Evolutionary conservation across 768 basidiomycete genomes (phyloP).

Genomic region (Xanthoconium purpureum): DNA sequence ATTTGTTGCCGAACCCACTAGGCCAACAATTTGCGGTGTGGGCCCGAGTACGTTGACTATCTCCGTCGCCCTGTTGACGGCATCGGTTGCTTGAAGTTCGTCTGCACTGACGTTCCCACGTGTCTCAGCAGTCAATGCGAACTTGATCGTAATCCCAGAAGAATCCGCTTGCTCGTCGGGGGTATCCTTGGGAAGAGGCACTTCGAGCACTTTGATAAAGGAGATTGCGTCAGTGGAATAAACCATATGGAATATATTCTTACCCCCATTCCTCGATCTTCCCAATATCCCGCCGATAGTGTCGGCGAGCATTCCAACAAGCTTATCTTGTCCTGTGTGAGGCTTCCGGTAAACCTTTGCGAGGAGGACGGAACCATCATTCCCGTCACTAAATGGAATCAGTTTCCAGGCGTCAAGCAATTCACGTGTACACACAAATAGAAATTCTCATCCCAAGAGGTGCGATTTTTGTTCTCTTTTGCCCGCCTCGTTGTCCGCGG

Average conservation of each 20-base stretch:
- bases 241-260: not conserved
- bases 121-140: slow-evolving; percentile 2
- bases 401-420: not conserved
- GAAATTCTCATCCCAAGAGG: slow-evolving; percentile 11
- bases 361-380: slow-evolving; percentile 9
- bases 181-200: not conserved
- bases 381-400: slow-evolving; percentile 11
- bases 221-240: not conserved
- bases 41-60: not conserved
- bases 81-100: slow-evolving; percentile 15
- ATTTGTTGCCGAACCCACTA: not conserved
- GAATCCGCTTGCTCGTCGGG: not conserved
- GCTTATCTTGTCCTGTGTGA: not conserved
- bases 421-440: slow-evolving; percentile 14
- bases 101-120: not conserved
- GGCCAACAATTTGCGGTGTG: not conserved
- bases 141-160: slow-evolving; percentile 12
- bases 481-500: slow-evolving; percentile 11
- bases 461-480: slow-evolving; percentile 9
- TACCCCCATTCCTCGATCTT: slow-evolving; percentile 15
- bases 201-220: slow-evolving; percentile 13
- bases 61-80: slow-evolving; percentile 4
- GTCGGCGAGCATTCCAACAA: slow-evolving; percentile 10
- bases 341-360: slow-evolving; percentile 13
- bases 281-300: slow-evolving; percentile 10